Evolutionary conservation across 2,329 filamentous ascomycete species (phyloP).

Genomic region (Fusarium sp.): DNA sequence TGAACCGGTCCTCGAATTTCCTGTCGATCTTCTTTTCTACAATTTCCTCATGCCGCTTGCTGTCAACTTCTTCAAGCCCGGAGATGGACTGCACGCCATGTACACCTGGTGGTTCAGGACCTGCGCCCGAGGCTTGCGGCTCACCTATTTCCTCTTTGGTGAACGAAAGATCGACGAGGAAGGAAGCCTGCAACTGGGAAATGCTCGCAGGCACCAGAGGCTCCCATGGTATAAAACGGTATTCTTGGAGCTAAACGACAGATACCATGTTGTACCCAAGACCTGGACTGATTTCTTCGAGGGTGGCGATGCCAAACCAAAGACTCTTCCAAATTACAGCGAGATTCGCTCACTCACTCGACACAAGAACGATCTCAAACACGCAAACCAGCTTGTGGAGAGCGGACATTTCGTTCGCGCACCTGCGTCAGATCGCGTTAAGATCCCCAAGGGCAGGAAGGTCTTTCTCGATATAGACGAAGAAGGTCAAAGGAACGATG

Average conservation of each 20-base stretch:
- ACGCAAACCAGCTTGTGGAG: conserved; percentile 63
- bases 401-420: conserved; percentile 88
- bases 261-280: conserved; percentile 58
- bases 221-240: conserved; percentile 53
- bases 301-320: conserved; percentile 57
- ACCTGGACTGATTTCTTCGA: conserved; percentile 67
- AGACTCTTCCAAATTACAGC: conserved; percentile 46
- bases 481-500: conserved; percentile 68
- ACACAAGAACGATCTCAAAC: conserved; percentile 58
- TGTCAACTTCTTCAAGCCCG: conserved; percentile 84
- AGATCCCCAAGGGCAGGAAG: conserved; percentile 82
- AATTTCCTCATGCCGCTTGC: conserved; percentile 94
- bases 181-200: conserved; percentile 65
- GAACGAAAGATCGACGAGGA: conserved; percentile 85
- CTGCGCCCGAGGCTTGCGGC: conserved; percentile 79
- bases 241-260: conserved; percentile 58
- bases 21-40: conserved; percentile 92
- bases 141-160: conserved; percentile 94
- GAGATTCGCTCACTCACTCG: conserved; percentile 51
- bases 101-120: conserved; percentile 97
- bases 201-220: conserved; percentile 45
- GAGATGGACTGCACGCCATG: conserved; percentile 82
- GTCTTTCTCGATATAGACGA: conserved; percentile 82
- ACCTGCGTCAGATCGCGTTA: conserved; percentile 94
- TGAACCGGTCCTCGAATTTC: conserved; percentile 92